Evolutionary conservation across 164 flowering plant species (phyloP).

Genomic region (Nymphaea colorata): DNA sequence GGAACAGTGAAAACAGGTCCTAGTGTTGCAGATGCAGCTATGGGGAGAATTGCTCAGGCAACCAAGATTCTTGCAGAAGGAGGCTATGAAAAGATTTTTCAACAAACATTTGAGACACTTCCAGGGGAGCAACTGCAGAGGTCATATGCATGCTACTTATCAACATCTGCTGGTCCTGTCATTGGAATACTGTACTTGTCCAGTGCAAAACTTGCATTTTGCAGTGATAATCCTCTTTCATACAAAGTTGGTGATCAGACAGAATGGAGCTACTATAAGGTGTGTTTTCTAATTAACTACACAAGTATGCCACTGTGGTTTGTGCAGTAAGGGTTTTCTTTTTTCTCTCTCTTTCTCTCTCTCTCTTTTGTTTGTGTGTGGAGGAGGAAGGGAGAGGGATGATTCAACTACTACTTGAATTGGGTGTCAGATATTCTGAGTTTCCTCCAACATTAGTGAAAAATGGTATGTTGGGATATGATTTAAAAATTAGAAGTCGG

Average conservation of each 20-base stretch:
- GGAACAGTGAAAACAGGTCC: slow-evolving; percentile 66
- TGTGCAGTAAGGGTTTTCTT: too few species aligned
- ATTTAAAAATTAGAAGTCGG: too few species aligned
- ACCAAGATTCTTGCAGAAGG: slow-evolving; percentile 82
- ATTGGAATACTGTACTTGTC: slow-evolving; percentile 67
- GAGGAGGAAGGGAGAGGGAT: too few species aligned
- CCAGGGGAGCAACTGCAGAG: slow-evolving; percentile 62
- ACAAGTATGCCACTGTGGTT: too few species aligned
- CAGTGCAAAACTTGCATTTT: slow-evolving; percentile 70
- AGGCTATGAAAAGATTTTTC: slow-evolving; percentile 75
- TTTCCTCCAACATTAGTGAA: too few species aligned
- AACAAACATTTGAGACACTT: slow-evolving; percentile 56
- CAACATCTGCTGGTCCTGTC: slow-evolving; percentile 85
- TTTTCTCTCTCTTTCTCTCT: too few species aligned
- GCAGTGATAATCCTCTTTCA: slow-evolving; percentile 76
- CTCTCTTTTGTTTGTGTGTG: too few species aligned
- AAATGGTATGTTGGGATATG: too few species aligned
- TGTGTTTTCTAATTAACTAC: slow-evolving; percentile 2
- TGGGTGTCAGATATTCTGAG: too few species aligned
- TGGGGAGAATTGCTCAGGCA: slow-evolving; percentile 81
- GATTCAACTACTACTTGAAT: too few species aligned
- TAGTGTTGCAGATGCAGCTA: slow-evolving; percentile 75
- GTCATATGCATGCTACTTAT: slow-evolving; percentile 65
- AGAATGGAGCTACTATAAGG: slow-evolving; percentile 79
- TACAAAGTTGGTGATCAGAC: slow-evolving; percentile 45